Base-by-base conservation (phyloP, 768 basidiomycete species). In the Russula griseocarnosa region DNA sequence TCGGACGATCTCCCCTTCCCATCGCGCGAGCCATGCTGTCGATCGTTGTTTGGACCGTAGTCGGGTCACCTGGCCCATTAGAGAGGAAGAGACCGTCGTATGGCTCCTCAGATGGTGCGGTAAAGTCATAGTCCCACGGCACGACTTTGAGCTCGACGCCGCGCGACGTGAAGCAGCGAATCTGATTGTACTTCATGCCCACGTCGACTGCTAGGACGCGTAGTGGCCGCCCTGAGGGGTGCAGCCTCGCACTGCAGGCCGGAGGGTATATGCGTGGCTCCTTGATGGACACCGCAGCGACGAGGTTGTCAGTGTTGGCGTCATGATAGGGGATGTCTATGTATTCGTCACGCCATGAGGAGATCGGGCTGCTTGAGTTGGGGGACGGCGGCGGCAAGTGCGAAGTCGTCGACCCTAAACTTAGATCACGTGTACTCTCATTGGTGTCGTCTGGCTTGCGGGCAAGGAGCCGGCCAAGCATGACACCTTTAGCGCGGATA, bases 161-260 rank as follows among this genome's bases (percentile, higher is more conserved):
- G 38, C 97, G 88, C 42, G 85, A 80, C 49, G 84, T 85, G 78
- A 99, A 98, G 79, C 97, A 99, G 38, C 97, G 84, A 70, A 98
- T 94, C 76, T 99, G 97, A 76, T 98, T 98, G 79, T 91, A 97
- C 77, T 99, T 99, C 92, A 98, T 98, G n/a, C 97, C 97, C 56
- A 98, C 96, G 73, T 99, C 97, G 63, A 98, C 77, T 6, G 93
- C 94, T 18, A 99, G 72, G 32, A 99, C 83, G 65, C 97, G 89
- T 34, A 98, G 73, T 0, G 84, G 77, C 55, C 94, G 85, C 34
- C 90, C 92, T 1, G 85, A 86, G 3, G 92, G 89, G 72, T 97
- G 92, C 38, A 84, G 73, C 58, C 78, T 83, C 26, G 84, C 79
- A n/a, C 72, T 72, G 42, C 74, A 74, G 10, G 80, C 80, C 22